These are phyloP conservation scores for Clavispora asparagi DNA, from an alignment of 805 yeast species.

Conservation along the genomic window DNA sequence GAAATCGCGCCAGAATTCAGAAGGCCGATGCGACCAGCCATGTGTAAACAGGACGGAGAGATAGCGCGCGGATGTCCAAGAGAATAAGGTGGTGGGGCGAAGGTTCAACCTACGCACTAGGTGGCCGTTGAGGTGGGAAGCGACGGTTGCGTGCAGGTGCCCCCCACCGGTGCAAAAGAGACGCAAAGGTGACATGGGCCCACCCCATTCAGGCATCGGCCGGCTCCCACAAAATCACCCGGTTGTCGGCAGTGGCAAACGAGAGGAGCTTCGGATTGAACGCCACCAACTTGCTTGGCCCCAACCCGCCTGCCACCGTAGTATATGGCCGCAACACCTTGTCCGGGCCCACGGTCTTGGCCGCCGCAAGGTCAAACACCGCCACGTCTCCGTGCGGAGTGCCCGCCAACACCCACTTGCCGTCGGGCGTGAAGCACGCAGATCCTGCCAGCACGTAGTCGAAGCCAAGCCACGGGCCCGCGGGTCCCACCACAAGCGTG, in stretches of 20 bases:
- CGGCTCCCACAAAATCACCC: conserved; percentile 36
- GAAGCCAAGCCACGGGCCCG: conserved; percentile 19
- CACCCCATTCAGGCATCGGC: too few species aligned
- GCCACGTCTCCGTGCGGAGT: conserved; percentile 20
- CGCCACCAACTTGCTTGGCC: conserved; percentile 44
- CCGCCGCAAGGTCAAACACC: conserved; percentile 24
- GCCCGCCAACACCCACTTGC: conserved; percentile 34
- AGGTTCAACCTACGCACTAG: too few species aligned
- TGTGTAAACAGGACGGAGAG: too few species aligned
- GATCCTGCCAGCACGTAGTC: conserved; percentile 31
- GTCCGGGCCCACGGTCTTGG: conserved; percentile 18
- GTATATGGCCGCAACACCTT: conserved; percentile 21
- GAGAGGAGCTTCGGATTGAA: conserved; percentile 60
- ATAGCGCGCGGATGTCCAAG: too few species aligned
- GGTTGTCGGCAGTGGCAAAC: conserved; percentile 44
- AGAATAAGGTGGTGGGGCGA: too few species aligned
- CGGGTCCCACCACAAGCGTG: conserved; percentile 12
- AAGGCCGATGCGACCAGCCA: too few species aligned
- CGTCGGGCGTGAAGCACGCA: conserved; percentile 36
- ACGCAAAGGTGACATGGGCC: too few species aligned
- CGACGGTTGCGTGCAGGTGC: too few species aligned
- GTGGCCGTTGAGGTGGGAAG: too few species aligned
- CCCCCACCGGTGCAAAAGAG: too few species aligned
- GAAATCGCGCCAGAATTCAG: too few species aligned
- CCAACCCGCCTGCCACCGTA: conserved; percentile 18